Conservation (phyloP, 805 yeast species). For the Pichia gijzeniarum region DNA sequence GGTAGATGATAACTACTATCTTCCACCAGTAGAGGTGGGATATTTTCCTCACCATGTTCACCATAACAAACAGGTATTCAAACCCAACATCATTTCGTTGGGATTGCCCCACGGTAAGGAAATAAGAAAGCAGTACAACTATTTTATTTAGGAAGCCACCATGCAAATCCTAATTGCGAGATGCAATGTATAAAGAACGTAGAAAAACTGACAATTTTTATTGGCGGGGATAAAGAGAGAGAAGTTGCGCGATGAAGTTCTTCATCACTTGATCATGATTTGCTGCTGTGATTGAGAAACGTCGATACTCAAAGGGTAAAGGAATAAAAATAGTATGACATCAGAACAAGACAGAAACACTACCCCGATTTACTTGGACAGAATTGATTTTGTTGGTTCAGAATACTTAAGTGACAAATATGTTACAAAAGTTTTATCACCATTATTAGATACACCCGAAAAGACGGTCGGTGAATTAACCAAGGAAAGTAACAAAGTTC, state of each 20-base stretch:
- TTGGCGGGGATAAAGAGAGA: neutral
- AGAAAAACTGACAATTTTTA: neutral
- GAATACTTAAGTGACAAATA: constrained; percentile 33
- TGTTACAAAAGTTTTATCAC: constrained; percentile 39
- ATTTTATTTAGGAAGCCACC: constrained; percentile 4
- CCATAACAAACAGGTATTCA: constrained; percentile 35
- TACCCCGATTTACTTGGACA: constrained; percentile 24
- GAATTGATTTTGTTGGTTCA: constrained; percentile 29
- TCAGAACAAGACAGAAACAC: constrained; percentile 4
- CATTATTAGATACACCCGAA: constrained; percentile 33
- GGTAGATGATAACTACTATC: constrained; percentile 38
- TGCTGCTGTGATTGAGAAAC: no score
- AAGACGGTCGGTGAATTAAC: constrained; percentile 40
- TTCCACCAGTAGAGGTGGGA: constrained; percentile 44
- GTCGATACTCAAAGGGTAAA: neutral
- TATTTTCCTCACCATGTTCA: constrained; percentile 38
- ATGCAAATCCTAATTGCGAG: no score
- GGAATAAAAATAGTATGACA: neutral
- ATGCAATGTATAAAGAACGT: no score
- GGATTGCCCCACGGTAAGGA: neutral
- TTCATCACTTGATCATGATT: no score
- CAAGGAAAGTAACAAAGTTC: constrained; percentile 16
- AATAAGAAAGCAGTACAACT: constrained; percentile 10
- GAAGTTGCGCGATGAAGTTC: no score
- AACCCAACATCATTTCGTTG: neutral